Evolutionary conservation across 2,329 filamentous ascomycete species (phyloP).

Genomic region (Fusarium papillatum): DNA sequence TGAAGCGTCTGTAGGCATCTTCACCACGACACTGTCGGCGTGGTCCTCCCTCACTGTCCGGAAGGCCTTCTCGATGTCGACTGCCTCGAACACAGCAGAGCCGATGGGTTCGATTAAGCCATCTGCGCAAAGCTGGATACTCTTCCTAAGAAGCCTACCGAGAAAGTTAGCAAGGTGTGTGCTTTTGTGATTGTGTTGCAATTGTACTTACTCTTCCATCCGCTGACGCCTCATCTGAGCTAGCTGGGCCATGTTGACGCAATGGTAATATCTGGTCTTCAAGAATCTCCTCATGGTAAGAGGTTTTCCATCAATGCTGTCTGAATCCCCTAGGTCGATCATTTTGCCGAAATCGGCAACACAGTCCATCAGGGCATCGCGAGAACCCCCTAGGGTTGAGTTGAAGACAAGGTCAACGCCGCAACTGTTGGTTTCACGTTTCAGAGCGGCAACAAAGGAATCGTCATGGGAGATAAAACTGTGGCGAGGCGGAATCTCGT

Average conservation of each 20-base stretch:
- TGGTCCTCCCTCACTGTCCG: neutral
- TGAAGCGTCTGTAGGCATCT: neutral
- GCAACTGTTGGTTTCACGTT: constrained; percentile 2
- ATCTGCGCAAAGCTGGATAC: neutral
- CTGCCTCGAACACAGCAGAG: neutral
- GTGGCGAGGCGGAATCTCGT: constrained; percentile 7
- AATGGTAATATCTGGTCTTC: neutral
- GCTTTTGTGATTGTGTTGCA: no score
- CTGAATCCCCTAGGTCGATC: constrained; percentile 1
- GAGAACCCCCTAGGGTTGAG: neutral
- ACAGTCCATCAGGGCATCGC: constrained; percentile 6
- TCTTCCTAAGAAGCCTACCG: neutral
- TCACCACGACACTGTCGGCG: neutral
- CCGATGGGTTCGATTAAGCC: neutral
- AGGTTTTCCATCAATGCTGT: no score
- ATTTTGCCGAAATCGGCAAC: constrained; percentile 17
- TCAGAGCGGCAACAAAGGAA: neutral
- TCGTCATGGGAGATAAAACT: constrained; percentile 6
- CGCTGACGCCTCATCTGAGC: neutral
- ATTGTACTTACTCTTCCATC: neutral
- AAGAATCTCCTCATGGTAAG: neutral
- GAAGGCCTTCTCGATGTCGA: neutral
- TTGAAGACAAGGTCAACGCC: constrained; percentile 2
- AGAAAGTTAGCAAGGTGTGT: neutral
- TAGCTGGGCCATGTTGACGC: neutral